These are phyloP conservation scores for Candida taoyuanica DNA, from an alignment of 805 yeast species.

Conservation along the genomic window DNA sequence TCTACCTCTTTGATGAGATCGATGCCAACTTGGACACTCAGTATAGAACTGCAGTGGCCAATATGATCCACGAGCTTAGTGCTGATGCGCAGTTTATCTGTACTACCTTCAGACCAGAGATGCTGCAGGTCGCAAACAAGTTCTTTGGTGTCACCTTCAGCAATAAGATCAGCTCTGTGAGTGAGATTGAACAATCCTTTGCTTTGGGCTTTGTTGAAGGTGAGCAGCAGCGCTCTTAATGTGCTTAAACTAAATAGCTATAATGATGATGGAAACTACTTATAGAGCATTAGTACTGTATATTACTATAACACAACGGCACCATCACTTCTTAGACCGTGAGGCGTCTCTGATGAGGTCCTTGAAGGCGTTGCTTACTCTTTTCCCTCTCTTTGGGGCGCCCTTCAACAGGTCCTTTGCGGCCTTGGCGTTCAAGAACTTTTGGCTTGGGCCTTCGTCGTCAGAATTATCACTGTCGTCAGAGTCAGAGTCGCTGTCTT, in stretches of 20 bases:
- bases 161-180: slow-evolving; percentile 75
- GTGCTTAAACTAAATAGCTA: background rate
- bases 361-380: slow-evolving; percentile 42
- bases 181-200: slow-evolving; percentile 61
- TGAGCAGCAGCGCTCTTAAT: slow-evolving; percentile 31
- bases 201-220: slow-evolving; percentile 86
- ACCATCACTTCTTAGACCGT: slow-evolving; percentile 5
- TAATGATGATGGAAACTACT: background rate
- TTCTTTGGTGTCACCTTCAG: slow-evolving; percentile 85
- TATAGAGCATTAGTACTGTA: background rate
- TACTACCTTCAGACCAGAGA: slow-evolving; percentile 92
- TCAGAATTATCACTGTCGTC: slow-evolving; percentile 20
- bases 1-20: slow-evolving; percentile 91
- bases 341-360: slow-evolving; percentile 44
- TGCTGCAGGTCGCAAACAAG: slow-evolving; percentile 80
- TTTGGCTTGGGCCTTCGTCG: slow-evolving; percentile 25
- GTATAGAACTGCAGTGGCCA: slow-evolving; percentile 83
- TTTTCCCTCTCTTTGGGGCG: slow-evolving; percentile 23
- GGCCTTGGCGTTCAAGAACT: slow-evolving; percentile 40
- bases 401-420: slow-evolving; percentile 39
- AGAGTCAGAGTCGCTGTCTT: slow-evolving; percentile 30
- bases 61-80: slow-evolving; percentile 62
- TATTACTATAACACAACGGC: slow-evolving; percentile 5
- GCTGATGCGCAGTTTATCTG: slow-evolving; percentile 83
- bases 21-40: slow-evolving; percentile 95